These are phyloP conservation scores for Sutorius eximius DNA, from an alignment of 1,284 basidiomycete species.

Conservation along the genomic window DNA sequence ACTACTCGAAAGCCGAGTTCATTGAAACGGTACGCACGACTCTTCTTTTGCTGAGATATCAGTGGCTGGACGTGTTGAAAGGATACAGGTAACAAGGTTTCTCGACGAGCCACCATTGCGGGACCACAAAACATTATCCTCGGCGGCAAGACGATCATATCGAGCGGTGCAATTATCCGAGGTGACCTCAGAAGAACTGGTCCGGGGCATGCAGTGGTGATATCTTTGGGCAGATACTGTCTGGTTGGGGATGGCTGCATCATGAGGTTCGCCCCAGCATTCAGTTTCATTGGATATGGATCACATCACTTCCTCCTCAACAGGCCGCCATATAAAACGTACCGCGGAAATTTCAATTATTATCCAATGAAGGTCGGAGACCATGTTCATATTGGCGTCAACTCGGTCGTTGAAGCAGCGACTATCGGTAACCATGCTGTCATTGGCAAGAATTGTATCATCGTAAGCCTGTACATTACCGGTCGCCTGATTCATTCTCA, in stretches of 20 bases:
- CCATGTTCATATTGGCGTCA: conserved; percentile 89
- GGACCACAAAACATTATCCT: conserved; percentile 97
- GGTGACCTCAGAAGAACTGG: conserved; percentile 86
- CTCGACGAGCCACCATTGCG: conserved; percentile 87
- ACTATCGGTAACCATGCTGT: conserved; percentile 93
- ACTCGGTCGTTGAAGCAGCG: conserved; percentile 89
- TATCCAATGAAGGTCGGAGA: conserved; percentile 98
- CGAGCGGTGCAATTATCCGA: conserved; percentile 83
- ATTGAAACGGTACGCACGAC: conserved; percentile 68
- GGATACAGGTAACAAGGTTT: conserved; percentile 92
- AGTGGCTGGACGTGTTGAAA: conserved; percentile 29
- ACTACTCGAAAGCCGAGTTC: conserved; percentile 74
- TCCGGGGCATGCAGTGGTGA: conserved; percentile 87
- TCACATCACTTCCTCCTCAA: neutral
- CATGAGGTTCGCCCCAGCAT: conserved; percentile 61
- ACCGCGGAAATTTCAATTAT: conserved; percentile 92
- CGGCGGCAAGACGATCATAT: conserved; percentile 96
- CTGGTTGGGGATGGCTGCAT: conserved; percentile 87
- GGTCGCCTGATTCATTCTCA: neutral
- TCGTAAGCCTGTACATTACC: conserved; percentile 54
- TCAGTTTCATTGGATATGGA: neutral
- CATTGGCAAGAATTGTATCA: conserved; percentile 93
- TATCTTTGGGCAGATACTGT: conserved; percentile 92
- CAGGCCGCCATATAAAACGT: conserved; percentile 87
- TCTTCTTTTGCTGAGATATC: neutral